Evolutionary conservation across 768 basidiomycete species (phyloP).

Genomic region (Hericium alpestre): DNA sequence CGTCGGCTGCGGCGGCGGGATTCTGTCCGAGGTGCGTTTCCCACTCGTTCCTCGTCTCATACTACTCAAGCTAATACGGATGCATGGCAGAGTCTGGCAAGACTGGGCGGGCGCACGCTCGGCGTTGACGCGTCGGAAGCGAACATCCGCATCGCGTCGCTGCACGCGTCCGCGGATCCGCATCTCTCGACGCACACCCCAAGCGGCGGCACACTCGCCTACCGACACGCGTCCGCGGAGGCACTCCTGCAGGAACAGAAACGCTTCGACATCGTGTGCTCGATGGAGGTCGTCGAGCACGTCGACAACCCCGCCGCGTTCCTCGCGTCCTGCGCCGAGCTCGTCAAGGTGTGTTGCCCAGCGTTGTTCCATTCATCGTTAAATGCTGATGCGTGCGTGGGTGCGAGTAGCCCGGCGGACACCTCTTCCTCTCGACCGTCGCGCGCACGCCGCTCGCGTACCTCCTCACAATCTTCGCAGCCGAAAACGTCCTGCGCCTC

Average conservation of each 20-base stretch:
- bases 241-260: conserved; percentile 50
- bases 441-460: conserved; percentile 74
- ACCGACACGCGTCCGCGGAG: conserved; percentile 70
- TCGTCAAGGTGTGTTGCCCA: no score
- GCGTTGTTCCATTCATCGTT: not conserved
- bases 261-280: conserved; percentile 86
- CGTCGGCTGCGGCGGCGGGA: conserved; percentile 91
- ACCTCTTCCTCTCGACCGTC: conserved; percentile 91
- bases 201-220: conserved; percentile 34
- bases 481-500: conserved; percentile 71
- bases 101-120: conserved; percentile 77
- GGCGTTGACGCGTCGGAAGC: conserved; percentile 88
- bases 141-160: conserved; percentile 76
- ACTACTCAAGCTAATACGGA: not conserved
- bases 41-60: not conserved
- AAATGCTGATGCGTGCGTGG: not conserved
- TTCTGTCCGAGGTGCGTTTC: conserved; percentile 75
- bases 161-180: conserved; percentile 76
- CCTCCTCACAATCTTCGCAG: conserved; percentile 61
- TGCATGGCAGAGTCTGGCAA: conserved; percentile 58
- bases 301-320: conserved; percentile 87
- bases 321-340: conserved; percentile 66
- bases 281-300: conserved; percentile 97
- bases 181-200: conserved; percentile 25
- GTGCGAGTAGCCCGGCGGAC: conserved; percentile 78